Percentiles rank a stretch among this genome's conserved stretches.
Conservation (phyloP, 176 grass and related monocot genomes). For the Lolium rigidum region DNA sequence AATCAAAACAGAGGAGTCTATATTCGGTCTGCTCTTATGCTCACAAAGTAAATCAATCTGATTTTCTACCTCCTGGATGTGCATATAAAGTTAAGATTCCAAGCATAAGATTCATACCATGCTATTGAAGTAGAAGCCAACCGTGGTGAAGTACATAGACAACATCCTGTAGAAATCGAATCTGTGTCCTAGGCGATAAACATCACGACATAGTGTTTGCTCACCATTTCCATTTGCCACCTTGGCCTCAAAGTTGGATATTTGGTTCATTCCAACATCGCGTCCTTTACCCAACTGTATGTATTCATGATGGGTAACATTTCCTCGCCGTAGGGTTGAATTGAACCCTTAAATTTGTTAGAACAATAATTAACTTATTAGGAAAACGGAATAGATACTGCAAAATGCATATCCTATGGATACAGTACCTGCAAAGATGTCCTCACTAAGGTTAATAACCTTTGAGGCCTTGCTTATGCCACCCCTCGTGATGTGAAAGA, state of each 20-base stretch:
- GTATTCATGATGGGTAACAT: slow-evolving; percentile 77
- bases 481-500: slow-evolving; percentile 81
- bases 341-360: slow-evolving; percentile 60
- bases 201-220: slow-evolving; percentile 75
- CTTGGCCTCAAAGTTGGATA: slow-evolving; percentile 81
- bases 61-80: slow-evolving; percentile 27
- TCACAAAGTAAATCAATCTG: slow-evolving; percentile 28
- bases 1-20: slow-evolving; percentile 1
- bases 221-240: slow-evolving; percentile 80
- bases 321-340: slow-evolving; percentile 68
- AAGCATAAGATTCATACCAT: slow-evolving; percentile 59
- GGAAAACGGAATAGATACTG: slow-evolving; percentile 22
- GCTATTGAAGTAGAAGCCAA: slow-evolving; percentile 75
- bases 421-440: slow-evolving; percentile 77
- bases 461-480: slow-evolving; percentile 81
- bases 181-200: slow-evolving; percentile 73
- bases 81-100: slow-evolving; percentile 27
- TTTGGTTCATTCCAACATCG: slow-evolving; percentile 86
- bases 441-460: slow-evolving; percentile 77
- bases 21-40: slow-evolving; percentile 7
- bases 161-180: slow-evolving; percentile 82
- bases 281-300: slow-evolving; percentile 80
- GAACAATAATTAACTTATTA: slow-evolving; percentile 19
- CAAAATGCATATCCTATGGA: slow-evolving; percentile 27
- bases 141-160: slow-evolving; percentile 71